phyloP scores from a whole-genome alignment of 176 grass and related monocot genomes.

The Bolboschoenus planiculmis region DNA sequence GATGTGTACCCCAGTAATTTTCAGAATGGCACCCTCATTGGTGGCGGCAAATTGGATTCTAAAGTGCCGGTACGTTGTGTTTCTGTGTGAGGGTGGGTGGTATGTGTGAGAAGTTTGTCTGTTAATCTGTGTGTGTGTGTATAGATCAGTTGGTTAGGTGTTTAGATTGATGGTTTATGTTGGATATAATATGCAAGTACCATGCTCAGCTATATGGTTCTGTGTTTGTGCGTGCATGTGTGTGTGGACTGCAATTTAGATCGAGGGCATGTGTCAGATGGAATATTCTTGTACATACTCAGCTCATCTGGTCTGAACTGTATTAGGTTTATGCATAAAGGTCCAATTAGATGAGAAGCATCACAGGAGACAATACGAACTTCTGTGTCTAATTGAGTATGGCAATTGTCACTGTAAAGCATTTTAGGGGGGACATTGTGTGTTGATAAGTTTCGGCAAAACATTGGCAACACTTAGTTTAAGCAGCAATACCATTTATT shows the following conservation, averaged over 20 bases:
- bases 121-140: not conserved
- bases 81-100: not conserved
- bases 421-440: not conserved
- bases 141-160: not conserved
- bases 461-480: not conserved
- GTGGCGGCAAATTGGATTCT: conserved; percentile 47
- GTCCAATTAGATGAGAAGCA: not conserved
- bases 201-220: not conserved
- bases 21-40: conserved; percentile 69
- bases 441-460: not conserved
- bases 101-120: not conserved
- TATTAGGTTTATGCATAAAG: not conserved
- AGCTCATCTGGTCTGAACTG: not conserved
- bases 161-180: conserved; percentile 2
- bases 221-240: not conserved
- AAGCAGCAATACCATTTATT: not conserved
- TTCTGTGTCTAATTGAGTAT: not conserved
- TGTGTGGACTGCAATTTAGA: not conserved
- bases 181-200: not conserved
- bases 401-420: not conserved
- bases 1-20: conserved; percentile 89
- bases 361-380: not conserved
- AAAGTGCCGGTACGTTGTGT: conserved; percentile 42
- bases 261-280: not conserved
- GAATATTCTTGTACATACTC: not conserved